Base-by-base conservation (phyloP, 495 filamentous ascomycete species). In the Penicillium manginii region DNA sequence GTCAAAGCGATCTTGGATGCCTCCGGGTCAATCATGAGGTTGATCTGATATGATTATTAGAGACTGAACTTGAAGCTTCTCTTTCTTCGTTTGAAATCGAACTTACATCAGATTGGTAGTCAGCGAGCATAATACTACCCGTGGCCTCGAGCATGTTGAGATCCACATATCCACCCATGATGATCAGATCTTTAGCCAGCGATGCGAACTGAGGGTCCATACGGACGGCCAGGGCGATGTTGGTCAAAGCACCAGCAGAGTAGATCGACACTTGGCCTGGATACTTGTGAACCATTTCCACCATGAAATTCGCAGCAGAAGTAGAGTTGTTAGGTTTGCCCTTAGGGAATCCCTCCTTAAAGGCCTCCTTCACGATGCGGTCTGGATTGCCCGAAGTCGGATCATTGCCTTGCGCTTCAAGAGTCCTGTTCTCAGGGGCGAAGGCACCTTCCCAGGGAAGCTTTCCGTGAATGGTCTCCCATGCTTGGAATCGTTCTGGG, bases 11-110 rank as follows among this genome's bases (percentile, higher is more conserved):
- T 72, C 57, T 78, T 74, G 15, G 75, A 69, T 21, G 73, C 74
- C 61, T 76, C 75, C 4, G 76, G 75, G 50, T 79, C 76, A 29
- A 75, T 64, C 69, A 77, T 75, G 15, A 76, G 55, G 57, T 77
- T 78, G 60, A 77, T 72, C 67, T 70, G 10, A 11, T 21, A 17
- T 15, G 35, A 4, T 10, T 43, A n/a, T 43, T 43, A 43, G 17
- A 39, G 15, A 17, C 55, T 35, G 59, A 54, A 33, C 11, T 14
- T 8, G n/a, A n/a, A n/a, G n/a, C n/a, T 17, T 11, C 23, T 31
- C 22, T 2, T 2, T 2, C 29, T 31, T 50, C n/a, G 7, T 23
- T 14, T 11, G 21, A 2, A 22, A 15, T 19, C 8, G 26, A 21
- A 53, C 66, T 54, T 46, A 70, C 60, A 59, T 78, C 71, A 12